Base-by-base conservation (phyloP, 225 moss, liverwort and hornwort genomes). In the Pseudoscleropodium purum region DNA sequence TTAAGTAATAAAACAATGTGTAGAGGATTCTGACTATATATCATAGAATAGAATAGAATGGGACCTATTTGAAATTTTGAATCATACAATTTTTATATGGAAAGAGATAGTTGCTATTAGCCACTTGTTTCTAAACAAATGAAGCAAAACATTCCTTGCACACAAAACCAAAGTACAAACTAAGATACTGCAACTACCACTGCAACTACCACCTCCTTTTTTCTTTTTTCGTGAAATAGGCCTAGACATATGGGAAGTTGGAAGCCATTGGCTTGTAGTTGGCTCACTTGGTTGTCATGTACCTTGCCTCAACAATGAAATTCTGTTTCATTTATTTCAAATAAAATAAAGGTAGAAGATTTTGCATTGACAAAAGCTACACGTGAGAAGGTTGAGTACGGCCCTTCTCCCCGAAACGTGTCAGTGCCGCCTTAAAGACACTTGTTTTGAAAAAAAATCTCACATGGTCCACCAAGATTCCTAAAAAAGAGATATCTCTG, bases 11-110 rank as follows among this genome's bases (percentile, higher is more conserved):
- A 15, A 77, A 26, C 2, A 24, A 56, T 17, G 1, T 78, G 1
- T n/a, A n/a, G 10, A 54, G 0, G 36, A 54, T 54, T 78, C 0
- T 9, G 0, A 8, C 15, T 15, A 24, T 11, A 54, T 6, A 23
- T 24, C 2, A 13, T 18, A 39, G 14, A 27, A 59, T 18, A 59
- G 7, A 17, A 59, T 18, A 59, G 5, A 17, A 80, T 13, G 4
- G 11, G 5, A 80, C n/a, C 4, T 18, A 59, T 39, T 19, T 16
- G 11, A 80, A 80, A 39, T 7, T 39, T 19, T 16, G 11, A 80
- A 80, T 39, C 7, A 13, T 5, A 27, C 2, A 59, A 13, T 39
- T 16, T 36, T 29, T 8, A 29, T 20, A 60, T 30, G 3, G 18
- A 34, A 11, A 26, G 30, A 41, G 5, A 17, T 5, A 13, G 8